Percentiles rank a stretch among this genome's conserved stretches.
These are phyloP conservation scores for Corymbia citriodora DNA, from an alignment of 441 rosid species.

Conservation along the genomic window DNA sequence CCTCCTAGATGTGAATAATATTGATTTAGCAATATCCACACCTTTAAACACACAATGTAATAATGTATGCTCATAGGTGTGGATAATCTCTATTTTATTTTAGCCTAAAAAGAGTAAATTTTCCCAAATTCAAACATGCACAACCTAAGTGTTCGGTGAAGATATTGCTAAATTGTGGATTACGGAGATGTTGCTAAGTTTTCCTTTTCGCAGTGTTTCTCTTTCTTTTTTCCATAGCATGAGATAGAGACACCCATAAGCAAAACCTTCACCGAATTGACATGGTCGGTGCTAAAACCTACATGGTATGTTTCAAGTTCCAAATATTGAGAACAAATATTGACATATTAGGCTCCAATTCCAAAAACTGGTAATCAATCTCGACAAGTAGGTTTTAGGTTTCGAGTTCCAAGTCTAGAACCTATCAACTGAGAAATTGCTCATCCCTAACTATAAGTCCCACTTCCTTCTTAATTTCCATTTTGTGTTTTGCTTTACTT, in stretches of 20 bases:
- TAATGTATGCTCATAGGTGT: no score
- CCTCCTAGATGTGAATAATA: no score
- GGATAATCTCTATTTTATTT: no score
- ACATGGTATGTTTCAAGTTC: background rate
- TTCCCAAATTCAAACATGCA: background rate
- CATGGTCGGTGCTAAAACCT: no score
- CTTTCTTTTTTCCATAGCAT: background rate
- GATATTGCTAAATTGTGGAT: background rate
- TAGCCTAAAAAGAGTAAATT: no score
- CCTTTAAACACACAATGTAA: no score
- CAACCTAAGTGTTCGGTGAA: background rate
- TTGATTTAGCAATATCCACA: no score
- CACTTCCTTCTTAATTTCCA: background rate
- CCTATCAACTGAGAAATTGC: background rate
- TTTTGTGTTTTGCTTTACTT: background rate
- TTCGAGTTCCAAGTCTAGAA: background rate
- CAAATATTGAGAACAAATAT: background rate
- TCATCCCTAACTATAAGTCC: background rate
- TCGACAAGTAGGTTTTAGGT: background rate
- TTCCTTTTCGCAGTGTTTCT: background rate
- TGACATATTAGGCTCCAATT: background rate
- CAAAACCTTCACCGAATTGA: no score
- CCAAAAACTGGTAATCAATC: background rate
- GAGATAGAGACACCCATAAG: no score
- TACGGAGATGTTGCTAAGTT: background rate